Evolutionary conservation across 1,284 basidiomycete genomes (phyloP).

Genomic region (Pseudozyma hubeiensis): DNA sequence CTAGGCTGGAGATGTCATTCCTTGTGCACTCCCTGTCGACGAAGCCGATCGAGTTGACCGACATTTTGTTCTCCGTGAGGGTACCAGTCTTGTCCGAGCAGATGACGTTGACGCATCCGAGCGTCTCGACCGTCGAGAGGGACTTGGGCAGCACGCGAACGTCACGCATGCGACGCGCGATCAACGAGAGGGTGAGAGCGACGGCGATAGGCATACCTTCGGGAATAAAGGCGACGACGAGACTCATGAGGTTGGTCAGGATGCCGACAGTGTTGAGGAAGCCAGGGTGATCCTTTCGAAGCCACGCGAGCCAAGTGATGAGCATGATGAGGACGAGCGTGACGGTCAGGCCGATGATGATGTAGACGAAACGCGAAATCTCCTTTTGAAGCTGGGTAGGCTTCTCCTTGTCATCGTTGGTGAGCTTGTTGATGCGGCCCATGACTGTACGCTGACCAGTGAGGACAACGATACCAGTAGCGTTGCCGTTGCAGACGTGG

Average conservation of each 20-base stretch:
- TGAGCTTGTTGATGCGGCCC: constrained; percentile 69
- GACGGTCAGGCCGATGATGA: constrained; percentile 72
- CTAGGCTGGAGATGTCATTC: constrained; percentile 35
- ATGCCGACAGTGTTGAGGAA: constrained; percentile 75
- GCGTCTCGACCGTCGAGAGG: constrained; percentile 77
- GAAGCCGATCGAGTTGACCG: constrained; percentile 70
- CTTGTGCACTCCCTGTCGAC: constrained; percentile 63
- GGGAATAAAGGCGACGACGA: constrained; percentile 78
- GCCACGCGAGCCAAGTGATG: constrained; percentile 73
- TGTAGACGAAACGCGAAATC: constrained; percentile 71
- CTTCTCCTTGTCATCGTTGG: constrained; percentile 68
- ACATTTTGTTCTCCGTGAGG: constrained; percentile 74
- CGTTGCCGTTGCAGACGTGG: constrained; percentile 74
- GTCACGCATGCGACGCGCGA: constrained; percentile 78
- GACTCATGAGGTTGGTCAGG: constrained; percentile 73
- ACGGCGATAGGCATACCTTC: constrained; percentile 78
- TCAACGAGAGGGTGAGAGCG: constrained; percentile 77
- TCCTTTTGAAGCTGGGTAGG: constrained; percentile 73
- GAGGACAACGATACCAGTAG: constrained; percentile 74
- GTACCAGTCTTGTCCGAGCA: constrained; percentile 83
- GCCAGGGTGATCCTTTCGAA: constrained; percentile 72
- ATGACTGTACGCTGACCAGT: constrained; percentile 74
- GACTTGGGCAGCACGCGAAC: constrained; percentile 77
- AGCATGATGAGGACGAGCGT: constrained; percentile 72
- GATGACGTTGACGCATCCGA: constrained; percentile 76